These are phyloP conservation scores for Colletotrichum navitas DNA, from an alignment of 2,329 filamentous ascomycete genomes.

Conservation along the genomic window DNA sequence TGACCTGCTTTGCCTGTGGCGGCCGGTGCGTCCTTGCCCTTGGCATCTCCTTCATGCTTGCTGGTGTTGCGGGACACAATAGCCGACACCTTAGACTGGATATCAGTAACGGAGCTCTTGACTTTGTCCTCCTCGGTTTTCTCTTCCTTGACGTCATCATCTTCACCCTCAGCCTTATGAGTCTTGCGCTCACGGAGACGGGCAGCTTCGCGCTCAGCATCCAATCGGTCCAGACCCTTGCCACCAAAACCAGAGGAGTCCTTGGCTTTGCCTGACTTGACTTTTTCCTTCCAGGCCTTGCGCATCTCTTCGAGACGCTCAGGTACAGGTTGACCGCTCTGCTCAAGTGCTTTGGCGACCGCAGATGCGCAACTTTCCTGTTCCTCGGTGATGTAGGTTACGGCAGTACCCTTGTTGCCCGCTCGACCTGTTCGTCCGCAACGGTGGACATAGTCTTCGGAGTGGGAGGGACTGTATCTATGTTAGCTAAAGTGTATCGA, in stretches of 20 bases:
- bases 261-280: constrained; percentile 92
- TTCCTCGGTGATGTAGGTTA: constrained; percentile 92
- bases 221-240: constrained; percentile 91
- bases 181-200: constrained; percentile 88
- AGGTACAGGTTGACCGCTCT: constrained; percentile 88
- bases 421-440: constrained; percentile 94
- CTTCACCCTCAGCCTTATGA: constrained; percentile 87
- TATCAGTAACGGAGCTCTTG: constrained; percentile 74
- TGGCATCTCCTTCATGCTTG: constrained; percentile 58
- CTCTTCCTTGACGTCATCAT: constrained; percentile 83
- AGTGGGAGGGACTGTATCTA: constrained; percentile 79
- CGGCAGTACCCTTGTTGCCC: constrained; percentile 92
- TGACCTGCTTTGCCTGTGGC: constrained; percentile 64
- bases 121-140: constrained; percentile 80
- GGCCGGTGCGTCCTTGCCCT: constrained; percentile 60
- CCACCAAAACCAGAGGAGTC: constrained; percentile 92
- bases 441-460: constrained; percentile 97
- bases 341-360: constrained; percentile 90
- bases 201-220: constrained; percentile 90
- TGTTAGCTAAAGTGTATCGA: background rate
- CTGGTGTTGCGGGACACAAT: constrained; percentile 66
- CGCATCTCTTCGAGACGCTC: constrained; percentile 75
- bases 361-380: constrained; percentile 92
- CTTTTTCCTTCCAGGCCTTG: constrained; percentile 85
- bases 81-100: constrained; percentile 71